Conservation (phyloP, 805 yeast species). For the Kazachstania bromeliacearum region DNA sequence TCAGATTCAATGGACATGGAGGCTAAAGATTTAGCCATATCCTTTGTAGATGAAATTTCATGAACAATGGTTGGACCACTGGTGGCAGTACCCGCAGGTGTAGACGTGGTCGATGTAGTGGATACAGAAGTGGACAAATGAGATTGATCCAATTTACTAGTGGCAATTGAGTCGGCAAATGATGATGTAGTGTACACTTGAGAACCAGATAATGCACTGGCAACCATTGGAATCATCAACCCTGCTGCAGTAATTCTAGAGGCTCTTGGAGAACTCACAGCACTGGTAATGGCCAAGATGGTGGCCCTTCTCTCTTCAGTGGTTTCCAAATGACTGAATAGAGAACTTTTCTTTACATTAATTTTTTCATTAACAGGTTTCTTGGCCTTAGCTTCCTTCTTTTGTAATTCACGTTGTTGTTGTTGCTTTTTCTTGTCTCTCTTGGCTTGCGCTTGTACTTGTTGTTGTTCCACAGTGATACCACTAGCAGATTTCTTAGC, state of each 20-base stretch:
- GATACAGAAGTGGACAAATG: background rate
- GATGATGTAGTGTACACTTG: conserved; percentile 18
- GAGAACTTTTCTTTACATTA: conserved; percentile 41
- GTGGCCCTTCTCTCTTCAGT: conserved; percentile 57
- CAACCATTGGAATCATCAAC: conserved; percentile 25
- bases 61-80: conserved; percentile 5
- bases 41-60: conserved; percentile 7
- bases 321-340: conserved; percentile 73
- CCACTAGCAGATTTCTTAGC: conserved; percentile 71
- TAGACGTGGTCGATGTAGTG: conserved; percentile 1
- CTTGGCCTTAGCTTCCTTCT: conserved; percentile 44
- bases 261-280: conserved; percentile 24
- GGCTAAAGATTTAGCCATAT: conserved; percentile 21
- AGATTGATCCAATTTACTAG: background rate
- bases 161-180: conserved; percentile 4
- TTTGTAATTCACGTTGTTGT: conserved; percentile 41
- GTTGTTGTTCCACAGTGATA: conserved; percentile 35
- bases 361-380: conserved; percentile 22
- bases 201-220: conserved; percentile 20
- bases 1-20: conserved; percentile 19
- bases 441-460: conserved; percentile 33
- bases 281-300: conserved; percentile 28
- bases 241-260: conserved; percentile 31
- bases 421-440: conserved; percentile 35
- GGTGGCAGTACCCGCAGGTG: conserved; percentile 2